phyloP scores from a whole-genome alignment of 2,329 filamentous ascomycete genomes.

The Exophiala sp. region DNA sequence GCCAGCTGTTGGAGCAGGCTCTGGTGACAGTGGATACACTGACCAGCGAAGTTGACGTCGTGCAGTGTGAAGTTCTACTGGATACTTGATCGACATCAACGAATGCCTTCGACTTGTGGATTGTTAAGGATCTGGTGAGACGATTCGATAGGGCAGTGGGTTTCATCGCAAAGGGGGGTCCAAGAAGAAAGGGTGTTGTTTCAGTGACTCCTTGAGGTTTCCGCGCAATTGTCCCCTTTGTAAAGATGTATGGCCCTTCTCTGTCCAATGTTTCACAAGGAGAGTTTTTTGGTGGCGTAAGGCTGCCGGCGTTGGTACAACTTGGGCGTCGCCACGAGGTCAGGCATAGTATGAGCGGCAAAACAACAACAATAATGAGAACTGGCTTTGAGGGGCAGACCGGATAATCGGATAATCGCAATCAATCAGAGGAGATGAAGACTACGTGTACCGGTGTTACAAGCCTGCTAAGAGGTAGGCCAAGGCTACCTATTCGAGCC shows the following conservation, averaged over 20 bases:
- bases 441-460: too few relatives aligned
- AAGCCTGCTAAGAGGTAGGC: too few relatives aligned
- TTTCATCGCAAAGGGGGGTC: slow-evolving; percentile 2
- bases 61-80: slow-evolving; percentile 6
- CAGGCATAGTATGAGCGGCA: too few relatives aligned
- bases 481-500: too few relatives aligned
- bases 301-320: not conserved
- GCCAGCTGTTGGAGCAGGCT: not conserved
- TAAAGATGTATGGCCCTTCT: not conserved
- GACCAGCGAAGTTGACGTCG: slow-evolving; percentile 3
- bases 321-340: not conserved
- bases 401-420: not conserved
- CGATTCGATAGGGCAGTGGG: slow-evolving; percentile 8
- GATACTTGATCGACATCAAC: slow-evolving; percentile 14
- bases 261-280: not conserved
- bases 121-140: slow-evolving; percentile 14
- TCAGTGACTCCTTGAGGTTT: not conserved
- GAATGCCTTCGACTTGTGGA: slow-evolving; percentile 1
- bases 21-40: not conserved
- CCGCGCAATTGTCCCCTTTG: not conserved
- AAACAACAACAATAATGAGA: not conserved
- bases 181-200: not conserved
- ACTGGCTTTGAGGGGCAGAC: not conserved
- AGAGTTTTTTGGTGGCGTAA: not conserved
- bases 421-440: too few relatives aligned